Base-by-base conservation (phyloP, 2,329 filamentous ascomycete genomes). In the Penicillium capsulatum region DNA sequence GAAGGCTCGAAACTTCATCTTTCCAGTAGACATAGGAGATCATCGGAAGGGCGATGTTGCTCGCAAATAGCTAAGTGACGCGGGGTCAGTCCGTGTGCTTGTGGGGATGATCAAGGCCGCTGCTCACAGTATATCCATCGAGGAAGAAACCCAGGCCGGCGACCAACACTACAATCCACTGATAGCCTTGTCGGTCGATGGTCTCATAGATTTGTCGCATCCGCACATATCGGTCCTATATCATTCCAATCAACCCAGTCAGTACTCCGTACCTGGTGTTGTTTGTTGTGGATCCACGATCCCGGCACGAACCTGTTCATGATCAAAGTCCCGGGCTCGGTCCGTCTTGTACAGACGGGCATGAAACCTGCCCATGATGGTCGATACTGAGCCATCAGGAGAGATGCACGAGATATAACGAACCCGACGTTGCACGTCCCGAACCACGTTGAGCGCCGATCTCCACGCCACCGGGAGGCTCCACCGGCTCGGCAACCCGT, bases 61-160 rank as follows among this genome's bases (percentile, higher is more conserved):
- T 70, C 11, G 71, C 70, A 51, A 75, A 75, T 8, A 75, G 57
- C 58, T 68, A 45, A n/a, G n/a, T n/a, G n/a, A n/a, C 33, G 3
- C 13, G 9, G 26, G 10, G 26, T 28, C 26, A 28, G 26, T 14
- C 6, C 6, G 4, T 7, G 10, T n/a, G 6, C 5, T 28, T 11
- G 26, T 14, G n/a, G n/a, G n/a, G n/a, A n/a, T 17, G 17, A 11
- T 17, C 7, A 15, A 7, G 10, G 10, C n/a, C n/a, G 15, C 10
- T 8, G 44, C 54, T 42, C 24, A 65, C 61, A 4, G 67, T 68
- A 33, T 69, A 71, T 31, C 66, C 66, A 58, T 74, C 71, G 3
- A 72, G 68, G 40, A 74, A 69, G 55, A 74, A 74, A 9, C 71
- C 71, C n/a, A 71, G 63, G 14, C 69, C 70, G 11, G 71, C 69